phyloP scores from a whole-genome alignment of 1,284 basidiomycete species.

The Cutaneotrichosporon cyanovorans region DNA sequence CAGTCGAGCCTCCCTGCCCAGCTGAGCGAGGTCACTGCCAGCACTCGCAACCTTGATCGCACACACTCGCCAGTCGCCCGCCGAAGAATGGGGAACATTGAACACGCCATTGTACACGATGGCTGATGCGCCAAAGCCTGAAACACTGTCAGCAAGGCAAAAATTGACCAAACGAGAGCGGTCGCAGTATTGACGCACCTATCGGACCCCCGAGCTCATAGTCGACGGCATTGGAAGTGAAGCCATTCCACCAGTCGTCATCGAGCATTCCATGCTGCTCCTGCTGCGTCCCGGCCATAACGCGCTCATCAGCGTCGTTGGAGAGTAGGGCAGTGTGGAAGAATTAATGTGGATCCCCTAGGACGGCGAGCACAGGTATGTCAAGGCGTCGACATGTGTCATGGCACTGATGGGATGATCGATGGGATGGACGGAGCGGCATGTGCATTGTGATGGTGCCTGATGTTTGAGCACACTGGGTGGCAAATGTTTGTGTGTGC shows the following conservation, averaged over 20 bases:
- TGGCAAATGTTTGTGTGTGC: no score
- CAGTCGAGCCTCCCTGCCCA: conserved; percentile 31
- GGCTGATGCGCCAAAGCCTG: conserved; percentile 41
- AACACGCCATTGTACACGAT: conserved; percentile 34
- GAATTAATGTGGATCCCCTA: no score
- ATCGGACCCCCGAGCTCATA: conserved; percentile 34
- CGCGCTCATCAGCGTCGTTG: no score
- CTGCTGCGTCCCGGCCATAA: no score
- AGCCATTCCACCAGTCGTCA: conserved; percentile 26
- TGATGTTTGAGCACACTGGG: no score
- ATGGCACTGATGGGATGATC: no score
- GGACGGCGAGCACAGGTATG: no score
- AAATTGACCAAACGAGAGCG: no score
- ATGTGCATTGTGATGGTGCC: no score
- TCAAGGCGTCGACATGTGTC: no score
- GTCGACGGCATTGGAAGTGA: conserved; percentile 26
- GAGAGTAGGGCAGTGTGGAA: no score
- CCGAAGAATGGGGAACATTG: conserved; percentile 10
- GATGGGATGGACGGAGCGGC: no score
- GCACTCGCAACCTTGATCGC: conserved; percentile 38
- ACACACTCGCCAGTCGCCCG: conserved; percentile 19
- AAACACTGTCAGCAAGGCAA: neutral
- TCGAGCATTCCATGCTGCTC: conserved; percentile 25
- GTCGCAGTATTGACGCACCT: conserved; percentile 18
- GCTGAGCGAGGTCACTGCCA: conserved; percentile 27